A percentile compares a stretch with the other conserved stretches of the same genome.
phyloP scores from a whole-genome alignment of 2,329 filamentous ascomycete species.

The Colletotrichum sp. region DNA sequence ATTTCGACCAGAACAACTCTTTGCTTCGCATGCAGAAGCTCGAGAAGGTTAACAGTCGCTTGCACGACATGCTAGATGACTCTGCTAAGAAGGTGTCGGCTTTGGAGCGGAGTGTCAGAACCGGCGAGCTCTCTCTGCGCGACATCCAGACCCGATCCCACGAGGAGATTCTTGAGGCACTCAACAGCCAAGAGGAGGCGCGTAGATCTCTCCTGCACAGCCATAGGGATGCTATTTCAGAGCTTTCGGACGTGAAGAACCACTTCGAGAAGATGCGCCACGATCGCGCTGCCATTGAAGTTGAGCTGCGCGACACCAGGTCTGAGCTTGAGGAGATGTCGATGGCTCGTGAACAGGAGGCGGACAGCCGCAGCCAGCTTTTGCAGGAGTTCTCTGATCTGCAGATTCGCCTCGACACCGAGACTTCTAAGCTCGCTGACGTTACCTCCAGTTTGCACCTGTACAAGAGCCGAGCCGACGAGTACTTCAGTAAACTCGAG shows the following conservation, averaged over 20 bases:
- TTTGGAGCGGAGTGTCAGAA: constrained; percentile 84
- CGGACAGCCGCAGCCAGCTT: constrained; percentile 84
- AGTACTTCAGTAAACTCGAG: constrained; percentile 97
- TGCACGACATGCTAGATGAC: constrained; percentile 95
- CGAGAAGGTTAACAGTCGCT: constrained; percentile 86
- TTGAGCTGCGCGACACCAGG: constrained; percentile 83
- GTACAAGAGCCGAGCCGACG: constrained; percentile 91
- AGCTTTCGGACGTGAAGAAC: constrained; percentile 84
- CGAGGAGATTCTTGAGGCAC: constrained; percentile 89
- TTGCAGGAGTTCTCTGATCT: constrained; percentile 92
- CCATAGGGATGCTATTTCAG: constrained; percentile 84
- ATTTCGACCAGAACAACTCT: constrained; percentile 77
- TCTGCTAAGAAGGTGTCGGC: constrained; percentile 91
- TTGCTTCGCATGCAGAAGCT: constrained; percentile 85
- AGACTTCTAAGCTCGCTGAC: constrained; percentile 84
- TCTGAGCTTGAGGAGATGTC: constrained; percentile 85
- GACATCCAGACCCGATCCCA: constrained; percentile 94
- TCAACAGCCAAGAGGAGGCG: constrained; percentile 92
- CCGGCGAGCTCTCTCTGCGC: constrained; percentile 85
- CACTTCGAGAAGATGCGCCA: constrained; percentile 89
- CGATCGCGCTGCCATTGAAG: constrained; percentile 78
- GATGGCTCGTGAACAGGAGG: constrained; percentile 82
- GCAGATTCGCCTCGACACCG: constrained; percentile 90
- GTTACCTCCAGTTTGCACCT: constrained; percentile 82
- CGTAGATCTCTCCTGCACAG: constrained; percentile 80